Base-by-base conservation (phyloP, 1,284 basidiomycete species). In the Rhodotorula sp. region DNA sequence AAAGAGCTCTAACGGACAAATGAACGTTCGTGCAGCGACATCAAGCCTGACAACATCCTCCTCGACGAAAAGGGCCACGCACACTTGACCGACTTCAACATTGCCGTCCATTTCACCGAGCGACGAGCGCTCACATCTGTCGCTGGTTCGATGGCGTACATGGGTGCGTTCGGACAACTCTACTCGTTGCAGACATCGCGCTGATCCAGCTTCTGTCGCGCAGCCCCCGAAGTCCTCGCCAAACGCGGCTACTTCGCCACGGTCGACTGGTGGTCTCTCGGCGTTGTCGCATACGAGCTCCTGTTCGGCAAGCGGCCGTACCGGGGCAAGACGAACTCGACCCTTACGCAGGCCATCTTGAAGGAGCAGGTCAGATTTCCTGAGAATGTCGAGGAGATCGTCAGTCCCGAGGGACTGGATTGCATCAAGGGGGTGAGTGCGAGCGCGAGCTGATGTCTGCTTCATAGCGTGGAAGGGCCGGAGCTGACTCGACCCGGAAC, bases 1-100 rank as follows among this genome's bases (percentile, higher is more conserved):
- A 9, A 29, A 22, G 39, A 36, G n/a, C 19, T 4, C 9, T 9
- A 2, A 22, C 36, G 29, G 46, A 59, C 27, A 19, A 24, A 11
- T 19, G 11, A 2, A 24, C 3, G 10, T 4, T 24, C 22, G 9
- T 9, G 32, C 78, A 94, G 92, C 34, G 94, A 97, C 80, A 81
- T 99, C 71, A 98, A 99, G 80, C 95, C 95, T 1, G 95, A 99
- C 80, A 98, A 99, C 79, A 90, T 99, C 73, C 85, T 99, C 19
- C 84, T 99, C 52, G 95, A 98, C 81, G 87, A 90, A 55, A 84
- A 86, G 76, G 95, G 95, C 0, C 94, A 99, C 79, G 95, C 92
- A 0, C 94, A 98, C 79, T 84, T 99, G 73, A 98, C 95, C 22
- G 95, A 98, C 82, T 96, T 99, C 83, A 99, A 99, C 80, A 94